These are phyloP conservation scores for Rhodosorus marinus DNA, from an alignment of 23 red algal genomes.

Conservation along the genomic window DNA sequence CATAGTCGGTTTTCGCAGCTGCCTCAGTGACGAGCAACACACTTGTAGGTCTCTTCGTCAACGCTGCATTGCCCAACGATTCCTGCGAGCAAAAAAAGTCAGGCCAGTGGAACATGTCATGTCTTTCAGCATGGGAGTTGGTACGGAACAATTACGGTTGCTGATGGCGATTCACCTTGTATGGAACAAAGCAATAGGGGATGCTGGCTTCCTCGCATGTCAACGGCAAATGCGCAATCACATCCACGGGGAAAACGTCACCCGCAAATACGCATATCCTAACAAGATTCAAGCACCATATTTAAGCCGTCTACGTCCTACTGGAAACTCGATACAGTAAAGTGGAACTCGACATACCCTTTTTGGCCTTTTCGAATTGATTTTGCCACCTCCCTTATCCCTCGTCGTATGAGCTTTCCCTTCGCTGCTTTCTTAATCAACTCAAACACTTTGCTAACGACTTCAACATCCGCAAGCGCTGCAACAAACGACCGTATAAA, in stretches of 20 bases:
- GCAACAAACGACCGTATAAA: not conserved
- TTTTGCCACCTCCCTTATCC: conserved; percentile 84
- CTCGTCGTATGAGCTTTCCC: conserved; percentile 39
- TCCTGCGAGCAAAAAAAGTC: no score
- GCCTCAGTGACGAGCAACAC: conserved; percentile 54
- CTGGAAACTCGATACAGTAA: not conserved
- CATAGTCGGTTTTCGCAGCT: conserved; percentile 10
- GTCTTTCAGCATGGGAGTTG: no score
- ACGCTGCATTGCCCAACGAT: conserved; percentile 51
- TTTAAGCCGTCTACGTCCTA: no score
- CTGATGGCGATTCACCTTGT: conserved; percentile 31
- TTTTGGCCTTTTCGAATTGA: conserved; percentile 43
- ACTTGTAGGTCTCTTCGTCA: conserved; percentile 74
- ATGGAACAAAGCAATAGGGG: conserved; percentile 61
- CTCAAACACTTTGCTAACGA: conserved; percentile 77
- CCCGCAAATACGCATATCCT: conserved; percentile 57
- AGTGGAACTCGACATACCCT: conserved; percentile 9
- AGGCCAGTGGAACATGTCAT: no score
- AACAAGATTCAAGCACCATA: no score
- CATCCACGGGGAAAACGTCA: conserved; percentile 82
- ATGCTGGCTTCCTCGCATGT: conserved; percentile 76
- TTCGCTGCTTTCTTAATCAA: conserved; percentile 42
- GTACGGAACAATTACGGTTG: no score
- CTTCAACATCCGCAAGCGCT: conserved; percentile 38
- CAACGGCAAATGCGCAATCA: conserved; percentile 68